These are phyloP conservation scores for Coemansia sp. DNA, from an alignment of 192 early-diverging fungal genomes.

Conservation along the genomic window DNA sequence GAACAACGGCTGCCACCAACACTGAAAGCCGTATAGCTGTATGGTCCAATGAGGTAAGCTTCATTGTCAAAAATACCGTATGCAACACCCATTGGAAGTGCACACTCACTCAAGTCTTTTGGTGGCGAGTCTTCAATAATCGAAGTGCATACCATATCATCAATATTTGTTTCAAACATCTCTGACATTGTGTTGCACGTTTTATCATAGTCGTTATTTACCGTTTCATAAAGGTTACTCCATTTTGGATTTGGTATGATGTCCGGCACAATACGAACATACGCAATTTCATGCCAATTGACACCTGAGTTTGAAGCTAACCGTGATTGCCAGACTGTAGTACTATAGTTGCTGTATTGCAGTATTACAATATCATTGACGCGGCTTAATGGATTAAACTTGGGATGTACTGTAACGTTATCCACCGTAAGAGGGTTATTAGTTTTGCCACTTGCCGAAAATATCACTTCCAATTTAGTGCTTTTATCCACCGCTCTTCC, in stretches of 20 bases:
- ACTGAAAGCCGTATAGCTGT: slow-evolving; percentile 13
- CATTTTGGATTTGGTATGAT: neutral
- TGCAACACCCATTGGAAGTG: neutral
- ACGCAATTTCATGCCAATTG: too few relatives aligned
- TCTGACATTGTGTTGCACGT: neutral
- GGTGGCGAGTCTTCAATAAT: neutral
- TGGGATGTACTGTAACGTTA: slow-evolving; percentile 1
- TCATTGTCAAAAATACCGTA: neutral
- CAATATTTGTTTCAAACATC: neutral
- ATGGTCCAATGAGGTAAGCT: slow-evolving; percentile 11
- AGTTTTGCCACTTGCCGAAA: neutral
- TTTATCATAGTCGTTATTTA: neutral
- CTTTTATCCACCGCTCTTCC: neutral
- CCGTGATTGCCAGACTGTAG: neutral
- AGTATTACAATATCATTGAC: slow-evolving; percentile 15
- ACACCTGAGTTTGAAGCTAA: too few relatives aligned
- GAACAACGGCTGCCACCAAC: slow-evolving; percentile 14
- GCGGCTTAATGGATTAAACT: neutral
- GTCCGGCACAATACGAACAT: neutral
- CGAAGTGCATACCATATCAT: neutral
- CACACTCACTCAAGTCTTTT: neutral
- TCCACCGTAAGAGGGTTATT: neutral
- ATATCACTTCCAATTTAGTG: slow-evolving; percentile 4
- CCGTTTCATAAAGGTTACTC: neutral
- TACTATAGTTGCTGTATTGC: slow-evolving; percentile 11